Evolutionary conservation across 2,329 filamentous ascomycete species (phyloP).

Genomic region (Colletotrichum nymphaeae): DNA sequence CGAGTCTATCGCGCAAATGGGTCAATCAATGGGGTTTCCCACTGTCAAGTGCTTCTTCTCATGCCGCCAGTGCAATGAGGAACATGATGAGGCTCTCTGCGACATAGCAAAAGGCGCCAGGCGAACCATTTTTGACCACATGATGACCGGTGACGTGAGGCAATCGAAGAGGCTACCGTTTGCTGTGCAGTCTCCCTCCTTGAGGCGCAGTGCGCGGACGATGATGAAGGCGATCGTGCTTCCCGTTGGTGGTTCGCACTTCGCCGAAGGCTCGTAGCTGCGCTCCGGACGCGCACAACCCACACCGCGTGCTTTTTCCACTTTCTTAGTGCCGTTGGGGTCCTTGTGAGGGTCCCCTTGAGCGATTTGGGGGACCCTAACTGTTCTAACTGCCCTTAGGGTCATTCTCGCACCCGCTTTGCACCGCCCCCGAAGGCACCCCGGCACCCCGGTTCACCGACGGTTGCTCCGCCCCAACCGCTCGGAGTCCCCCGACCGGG

Average conservation of each 20-base stretch:
- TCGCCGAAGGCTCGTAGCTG: slow-evolving; percentile 8
- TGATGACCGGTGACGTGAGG: slow-evolving; percentile 22
- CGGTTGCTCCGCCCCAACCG: slow-evolving; percentile 27
- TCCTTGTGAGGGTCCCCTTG: not conserved
- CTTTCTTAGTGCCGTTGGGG: not conserved
- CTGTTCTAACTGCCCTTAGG: no score
- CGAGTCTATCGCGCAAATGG: not conserved
- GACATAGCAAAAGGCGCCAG: not conserved
- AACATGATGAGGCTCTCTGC: slow-evolving; percentile 8
- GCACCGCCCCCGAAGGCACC: slow-evolving; percentile 14
- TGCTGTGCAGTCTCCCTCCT: slow-evolving; percentile 9
- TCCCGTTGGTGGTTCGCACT: slow-evolving; percentile 19
- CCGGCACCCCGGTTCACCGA: slow-evolving; percentile 19
- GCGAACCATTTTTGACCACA: slow-evolving; percentile 31
- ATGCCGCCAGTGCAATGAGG: slow-evolving; percentile 7
- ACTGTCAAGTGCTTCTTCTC: not conserved
- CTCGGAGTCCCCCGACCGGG: slow-evolving; percentile 22
- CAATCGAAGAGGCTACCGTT: slow-evolving; percentile 16
- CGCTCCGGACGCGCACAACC: not conserved
- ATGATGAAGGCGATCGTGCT: slow-evolving; percentile 19
- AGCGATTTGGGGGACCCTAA: no score
- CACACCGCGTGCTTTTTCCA: slow-evolving; percentile 19
- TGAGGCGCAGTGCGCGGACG: slow-evolving; percentile 31
- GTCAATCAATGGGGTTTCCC: not conserved
- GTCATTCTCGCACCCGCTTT: not conserved